These are phyloP conservation scores for Corynespora cassiicola DNA, from an alignment of 2,329 filamentous ascomycete genomes.

Conservation along the genomic window DNA sequence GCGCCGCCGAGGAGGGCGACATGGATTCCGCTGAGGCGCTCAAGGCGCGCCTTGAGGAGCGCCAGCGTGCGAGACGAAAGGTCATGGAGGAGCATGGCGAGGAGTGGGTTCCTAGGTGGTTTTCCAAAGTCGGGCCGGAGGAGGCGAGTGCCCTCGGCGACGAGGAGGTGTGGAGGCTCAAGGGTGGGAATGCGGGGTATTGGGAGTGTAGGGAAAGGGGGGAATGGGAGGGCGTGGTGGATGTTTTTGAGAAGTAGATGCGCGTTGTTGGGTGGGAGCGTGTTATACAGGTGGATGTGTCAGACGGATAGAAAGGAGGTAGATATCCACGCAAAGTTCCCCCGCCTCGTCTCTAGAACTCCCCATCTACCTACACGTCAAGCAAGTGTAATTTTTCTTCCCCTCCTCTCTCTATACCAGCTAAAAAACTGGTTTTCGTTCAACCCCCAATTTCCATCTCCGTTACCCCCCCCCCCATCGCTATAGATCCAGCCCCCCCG, in stretches of 20 bases:
- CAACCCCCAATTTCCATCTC: too few species aligned
- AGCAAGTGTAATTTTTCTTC: too few species aligned
- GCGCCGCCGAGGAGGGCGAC: constrained; percentile 80
- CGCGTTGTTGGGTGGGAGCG: too few species aligned
- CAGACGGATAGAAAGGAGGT: too few species aligned
- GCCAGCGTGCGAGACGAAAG: constrained; percentile 76
- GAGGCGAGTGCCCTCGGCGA: constrained; percentile 40
- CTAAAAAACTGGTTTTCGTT: too few species aligned
- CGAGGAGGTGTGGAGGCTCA: constrained; percentile 67
- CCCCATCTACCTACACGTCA: too few species aligned
- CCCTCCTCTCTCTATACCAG: too few species aligned
- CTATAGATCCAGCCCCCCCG: too few species aligned
- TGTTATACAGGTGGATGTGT: too few species aligned
- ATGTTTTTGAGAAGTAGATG: constrained; percentile 57
- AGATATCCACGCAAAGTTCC: too few species aligned
- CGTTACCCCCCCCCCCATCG: too few species aligned
- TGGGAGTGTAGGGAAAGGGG: constrained; percentile 84
- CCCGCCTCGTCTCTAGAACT: too few species aligned
- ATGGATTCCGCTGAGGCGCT: constrained; percentile 82
- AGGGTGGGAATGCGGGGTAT: constrained; percentile 83
- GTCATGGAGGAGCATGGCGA: constrained; percentile 78
- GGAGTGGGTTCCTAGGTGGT: constrained; percentile 81
- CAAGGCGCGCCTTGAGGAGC: constrained; percentile 86
- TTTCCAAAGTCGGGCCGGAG: constrained; percentile 65
- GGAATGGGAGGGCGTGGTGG: constrained; percentile 66